These are phyloP conservation scores for Trichoderma arundinaceum DNA, from an alignment of 2,329 filamentous ascomycete species.

Conservation along the genomic window DNA sequence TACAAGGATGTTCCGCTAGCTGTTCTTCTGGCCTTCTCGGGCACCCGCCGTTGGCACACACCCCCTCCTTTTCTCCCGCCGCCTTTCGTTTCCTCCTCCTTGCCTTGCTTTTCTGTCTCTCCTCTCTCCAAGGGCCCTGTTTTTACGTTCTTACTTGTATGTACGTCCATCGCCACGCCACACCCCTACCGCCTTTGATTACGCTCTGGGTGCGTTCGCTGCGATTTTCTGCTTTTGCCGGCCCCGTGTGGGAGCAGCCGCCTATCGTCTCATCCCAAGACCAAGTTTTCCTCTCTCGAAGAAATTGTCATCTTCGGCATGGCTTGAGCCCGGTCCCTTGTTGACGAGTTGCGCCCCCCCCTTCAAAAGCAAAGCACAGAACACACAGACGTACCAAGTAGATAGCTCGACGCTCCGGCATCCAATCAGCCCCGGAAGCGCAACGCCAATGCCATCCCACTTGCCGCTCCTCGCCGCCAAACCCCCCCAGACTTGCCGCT, in stretches of 20 bases:
- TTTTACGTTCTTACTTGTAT: constrained; percentile 10
- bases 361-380: constrained; percentile 3
- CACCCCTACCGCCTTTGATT: constrained; percentile 15
- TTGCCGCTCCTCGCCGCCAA: background rate
- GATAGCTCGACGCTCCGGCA: background rate
- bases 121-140: background rate
- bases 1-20: constrained; percentile 15
- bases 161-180: background rate
- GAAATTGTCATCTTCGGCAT: constrained; percentile 15
- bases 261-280: background rate
- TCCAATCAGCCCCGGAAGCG: background rate
- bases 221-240: background rate
- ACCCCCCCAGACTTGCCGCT: background rate
- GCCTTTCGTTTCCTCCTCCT: no score
- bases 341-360: background rate
- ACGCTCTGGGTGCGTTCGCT: background rate
- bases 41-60: constrained; percentile 19
- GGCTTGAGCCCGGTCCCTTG: background rate
- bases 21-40: constrained; percentile 23
- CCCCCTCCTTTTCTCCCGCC: no score
- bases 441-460: constrained; percentile 1
- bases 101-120: no score
- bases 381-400: constrained; percentile 18
- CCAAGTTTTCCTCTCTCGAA: background rate
- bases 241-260: background rate